A percentile compares a stretch with the other conserved stretches of the same genome.
These are phyloP conservation scores for Boletus hoseneyae DNA, from an alignment of 1,284 basidiomycete genomes.

Conservation along the genomic window DNA sequence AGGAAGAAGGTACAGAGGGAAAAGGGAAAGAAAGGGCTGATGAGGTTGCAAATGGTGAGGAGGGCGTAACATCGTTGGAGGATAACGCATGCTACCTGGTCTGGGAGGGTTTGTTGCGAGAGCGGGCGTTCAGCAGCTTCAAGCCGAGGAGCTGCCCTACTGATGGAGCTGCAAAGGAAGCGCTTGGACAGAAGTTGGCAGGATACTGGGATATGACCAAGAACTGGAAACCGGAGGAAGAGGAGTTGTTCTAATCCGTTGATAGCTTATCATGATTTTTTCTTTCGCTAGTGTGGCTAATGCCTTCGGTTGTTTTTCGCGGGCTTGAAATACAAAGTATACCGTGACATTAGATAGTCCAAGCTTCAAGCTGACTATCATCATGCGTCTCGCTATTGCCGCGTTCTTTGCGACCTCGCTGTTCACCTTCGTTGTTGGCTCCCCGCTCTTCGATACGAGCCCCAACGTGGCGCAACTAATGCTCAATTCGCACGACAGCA, in stretches of 20 bases:
- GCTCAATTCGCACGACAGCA: too few relatives aligned
- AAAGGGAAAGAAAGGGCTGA: slow-evolving; percentile 31
- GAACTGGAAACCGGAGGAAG: slow-evolving; percentile 78
- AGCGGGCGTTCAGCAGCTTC: slow-evolving; percentile 80
- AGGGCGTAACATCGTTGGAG: slow-evolving; percentile 51
- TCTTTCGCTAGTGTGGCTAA: too few relatives aligned
- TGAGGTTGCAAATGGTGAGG: slow-evolving; percentile 16
- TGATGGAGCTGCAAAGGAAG: slow-evolving; percentile 82
- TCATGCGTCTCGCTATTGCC: slow-evolving; percentile 13
- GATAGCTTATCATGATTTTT: background rate
- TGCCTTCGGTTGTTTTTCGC: background rate
- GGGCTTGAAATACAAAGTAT: slow-evolving; percentile 5
- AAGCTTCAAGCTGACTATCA: background rate
- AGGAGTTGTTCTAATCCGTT: slow-evolving; percentile 53
- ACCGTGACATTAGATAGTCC: too few relatives aligned
- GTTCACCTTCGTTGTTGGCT: slow-evolving; percentile 7
- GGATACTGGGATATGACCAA: slow-evolving; percentile 96
- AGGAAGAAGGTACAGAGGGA: slow-evolving; percentile 39
- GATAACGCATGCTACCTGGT: slow-evolving; percentile 89
- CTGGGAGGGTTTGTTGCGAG: slow-evolving; percentile 89
- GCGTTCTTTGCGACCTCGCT: slow-evolving; percentile 3
- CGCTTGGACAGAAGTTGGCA: slow-evolving; percentile 76
- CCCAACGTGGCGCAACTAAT: background rate
- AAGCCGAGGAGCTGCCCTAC: slow-evolving; percentile 83
- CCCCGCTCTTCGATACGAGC: slow-evolving; percentile 9